Base-by-base conservation (phyloP, 2,329 filamentous ascomycete genomes). In the Fusarium denticulatum region DNA sequence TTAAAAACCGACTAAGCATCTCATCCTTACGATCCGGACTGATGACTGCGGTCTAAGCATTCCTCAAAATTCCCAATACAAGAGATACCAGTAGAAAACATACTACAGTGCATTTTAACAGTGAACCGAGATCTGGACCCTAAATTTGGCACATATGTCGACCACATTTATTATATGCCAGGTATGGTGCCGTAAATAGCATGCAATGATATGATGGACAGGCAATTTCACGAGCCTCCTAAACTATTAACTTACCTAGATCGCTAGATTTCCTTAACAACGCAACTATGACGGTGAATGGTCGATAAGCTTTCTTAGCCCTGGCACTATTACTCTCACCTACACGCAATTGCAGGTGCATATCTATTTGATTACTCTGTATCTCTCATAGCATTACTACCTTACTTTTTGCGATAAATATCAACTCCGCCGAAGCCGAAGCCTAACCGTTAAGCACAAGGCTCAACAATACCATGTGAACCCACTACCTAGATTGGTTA, bases 391-490 rank as follows among this genome's bases (percentile, higher is more conserved):
- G 24, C 6, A 40, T 40, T 18, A 13, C 49, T 28, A 13, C 34
- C 22, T n/a, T 26, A 15, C 32, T 37, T 37, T 26, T 53, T 37
- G 30, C 16, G 13, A 40, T 30, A 55, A 55, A 55, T 18, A 46
- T 18, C 46, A 47, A 53, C 36, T 22, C 42, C 57, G 45, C 39
- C 39, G 34, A 40, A 46, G 47, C 28, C 22, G 47, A 49, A 49
- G 43, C 58, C 28, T 39, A 52, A n/a, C 20, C 28, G 45, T 42
- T 37, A 46, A 52, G 56, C 30, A 26, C 64, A 69, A 49, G 64
- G 69, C 63, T 64, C 30, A 47, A 45, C n/a, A 36, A 58, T 36
- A 47, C 34, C 52, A 57, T 39, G 57, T 52, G 34, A 49, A 52
- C 20, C 36, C 49, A 40, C 45, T 53, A 22, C n/a, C 32, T 26